A percentile compares a stretch with the other conserved stretches of the same genome.
Evolutionary conservation across 495 filamentous ascomycete species (phyloP).

Genomic region (Penicillium turbatum): DNA sequence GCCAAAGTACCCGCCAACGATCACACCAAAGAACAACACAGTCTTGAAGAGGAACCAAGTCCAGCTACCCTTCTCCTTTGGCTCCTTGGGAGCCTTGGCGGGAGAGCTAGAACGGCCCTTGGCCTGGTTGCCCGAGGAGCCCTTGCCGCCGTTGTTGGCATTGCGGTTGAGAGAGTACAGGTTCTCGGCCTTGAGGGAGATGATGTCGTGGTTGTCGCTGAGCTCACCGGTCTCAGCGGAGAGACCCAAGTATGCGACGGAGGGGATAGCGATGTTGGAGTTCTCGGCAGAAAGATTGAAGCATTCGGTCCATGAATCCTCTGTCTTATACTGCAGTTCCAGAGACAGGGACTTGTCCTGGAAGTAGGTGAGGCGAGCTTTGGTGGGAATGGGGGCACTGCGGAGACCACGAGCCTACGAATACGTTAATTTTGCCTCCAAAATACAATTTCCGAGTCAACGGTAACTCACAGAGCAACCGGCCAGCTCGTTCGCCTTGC

Average conservation of each 20-base stretch:
- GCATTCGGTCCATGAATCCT: slow-evolving; percentile 84
- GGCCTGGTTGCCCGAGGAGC: slow-evolving; percentile 30
- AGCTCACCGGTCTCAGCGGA: slow-evolving; percentile 94
- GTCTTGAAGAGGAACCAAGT: slow-evolving; percentile 88
- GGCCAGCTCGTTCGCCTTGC: slow-evolving; percentile 86
- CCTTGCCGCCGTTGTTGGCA: slow-evolving; percentile 36
- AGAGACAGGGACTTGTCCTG: slow-evolving; percentile 89
- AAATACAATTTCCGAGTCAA: background rate
- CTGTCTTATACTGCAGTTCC: slow-evolving; percentile 88
- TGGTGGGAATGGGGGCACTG: slow-evolving; percentile 71
- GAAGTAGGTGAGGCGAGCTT: slow-evolving; percentile 88
- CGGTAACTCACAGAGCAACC: slow-evolving; percentile 71
- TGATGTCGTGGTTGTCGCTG: slow-evolving; percentile 96
- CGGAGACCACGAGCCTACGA: slow-evolving; percentile 77
- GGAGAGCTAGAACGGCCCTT: slow-evolving; percentile 33
- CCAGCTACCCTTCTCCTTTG: slow-evolving; percentile 66
- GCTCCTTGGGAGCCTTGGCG: slow-evolving; percentile 29
- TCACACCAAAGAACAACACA: slow-evolving; percentile 64
- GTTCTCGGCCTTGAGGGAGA: slow-evolving; percentile 82
- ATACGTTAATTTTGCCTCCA: background rate
- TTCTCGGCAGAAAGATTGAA: slow-evolving; percentile 65
- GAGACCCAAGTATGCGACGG: slow-evolving; percentile 92
- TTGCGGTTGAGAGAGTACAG: slow-evolving; percentile 62
- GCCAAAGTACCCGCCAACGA: slow-evolving; percentile 74
- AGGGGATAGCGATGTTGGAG: slow-evolving; percentile 72